Base-by-base conservation (phyloP, 768 basidiomycete genomes). In the Trametes cingulata region DNA sequence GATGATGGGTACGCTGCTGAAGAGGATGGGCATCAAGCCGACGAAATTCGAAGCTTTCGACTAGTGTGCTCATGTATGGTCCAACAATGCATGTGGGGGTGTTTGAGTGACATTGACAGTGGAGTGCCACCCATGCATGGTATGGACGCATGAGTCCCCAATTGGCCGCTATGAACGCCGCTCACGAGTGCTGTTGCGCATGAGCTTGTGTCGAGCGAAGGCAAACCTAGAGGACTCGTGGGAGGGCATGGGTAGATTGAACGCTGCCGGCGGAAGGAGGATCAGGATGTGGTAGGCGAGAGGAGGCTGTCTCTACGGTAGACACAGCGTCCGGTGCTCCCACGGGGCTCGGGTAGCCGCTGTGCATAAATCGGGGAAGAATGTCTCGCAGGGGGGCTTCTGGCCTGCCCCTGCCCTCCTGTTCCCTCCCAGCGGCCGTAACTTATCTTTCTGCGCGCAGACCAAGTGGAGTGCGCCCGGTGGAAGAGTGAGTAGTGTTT, bases 1-100 rank as follows among this genome's bases (percentile, higher is more conserved):
- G 71, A 67, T 64, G 61, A 78, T 86, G 76, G 40, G 55, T 56
- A 68, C 75, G 43, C 76, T 86, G 55, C 69, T 85, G 58, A 72
- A 73, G 37, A 74, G 75, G 62, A 69, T 86, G 49, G 74, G 77
- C 6, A 72, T 82, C 55, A 69, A 56, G 36, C 74, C 85, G 15
- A 78, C 78, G 15, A 75, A 71, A 66, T 79, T 85, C 56, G 77
- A 74, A 64, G 78, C 82, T 50, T 87, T 87, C 71, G 78, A 80
- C 67, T 83, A 62, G 45, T 10, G 6, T 43, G 14, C 27, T 27
- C 40, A 33, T n/a, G n/a, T 17, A 27, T 35, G 9, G 29, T 46
- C 6, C 24, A 29, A 7, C 33, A 15, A 36, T 55, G 43, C 56
- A 25, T 14, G 37, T 33, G 39, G 19, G 22, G 37, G n/a, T 37